A percentile compares a stretch with the other conserved stretches of the same genome.
These are phyloP conservation scores for Graphilbum ipis-grandicollis DNA, from an alignment of 2,329 filamentous ascomycete species.

Conservation along the genomic window DNA sequence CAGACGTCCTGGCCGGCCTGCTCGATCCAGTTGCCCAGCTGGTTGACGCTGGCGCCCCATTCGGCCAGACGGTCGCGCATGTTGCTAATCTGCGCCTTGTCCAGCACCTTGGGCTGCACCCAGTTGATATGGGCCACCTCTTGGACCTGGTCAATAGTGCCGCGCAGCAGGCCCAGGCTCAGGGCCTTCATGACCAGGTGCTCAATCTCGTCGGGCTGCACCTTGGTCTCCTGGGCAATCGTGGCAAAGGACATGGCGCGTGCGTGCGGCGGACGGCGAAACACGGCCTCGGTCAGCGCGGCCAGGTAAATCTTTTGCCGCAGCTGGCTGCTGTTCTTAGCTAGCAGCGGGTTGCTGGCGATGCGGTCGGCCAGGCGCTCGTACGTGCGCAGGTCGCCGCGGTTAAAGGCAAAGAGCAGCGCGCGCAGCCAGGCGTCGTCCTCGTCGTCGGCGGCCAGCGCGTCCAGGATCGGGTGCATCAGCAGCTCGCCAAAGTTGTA, in stretches of 20 bases:
- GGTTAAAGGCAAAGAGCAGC: conserved; percentile 95
- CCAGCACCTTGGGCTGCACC: conserved; percentile 96
- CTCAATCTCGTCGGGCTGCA: conserved; percentile 81
- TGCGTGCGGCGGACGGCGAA: conserved; percentile 88
- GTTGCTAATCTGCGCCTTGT: conserved; percentile 84
- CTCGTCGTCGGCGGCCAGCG: conserved; percentile 35
- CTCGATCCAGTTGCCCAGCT: conserved; percentile 95
- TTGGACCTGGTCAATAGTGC: conserved; percentile 91
- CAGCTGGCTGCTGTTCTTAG: conserved; percentile 65
- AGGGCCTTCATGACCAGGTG: conserved; percentile 99
- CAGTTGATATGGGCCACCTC: conserved; percentile 91
- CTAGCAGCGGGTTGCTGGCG: conserved; percentile 59
- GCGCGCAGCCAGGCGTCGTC: conserved; percentile 79
- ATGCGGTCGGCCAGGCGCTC: conserved; percentile 71
- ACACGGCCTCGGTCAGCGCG: conserved; percentile 87
- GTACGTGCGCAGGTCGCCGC: conserved; percentile 78
- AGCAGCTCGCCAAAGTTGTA: conserved; percentile 99
- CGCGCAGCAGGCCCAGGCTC: conserved; percentile 73
- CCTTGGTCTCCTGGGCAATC: conserved; percentile 84
- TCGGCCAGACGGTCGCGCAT: conserved; percentile 81
- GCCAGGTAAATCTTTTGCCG: conserved; percentile 98
- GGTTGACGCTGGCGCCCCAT: conserved; percentile 92
- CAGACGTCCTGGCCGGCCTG: conserved; percentile 86
- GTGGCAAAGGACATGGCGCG: conserved; percentile 82
- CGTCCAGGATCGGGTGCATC: conserved; percentile 86